Evolutionary conservation across 257 asterid species (phyloP).

Genomic region (Catharanthus roseus): DNA sequence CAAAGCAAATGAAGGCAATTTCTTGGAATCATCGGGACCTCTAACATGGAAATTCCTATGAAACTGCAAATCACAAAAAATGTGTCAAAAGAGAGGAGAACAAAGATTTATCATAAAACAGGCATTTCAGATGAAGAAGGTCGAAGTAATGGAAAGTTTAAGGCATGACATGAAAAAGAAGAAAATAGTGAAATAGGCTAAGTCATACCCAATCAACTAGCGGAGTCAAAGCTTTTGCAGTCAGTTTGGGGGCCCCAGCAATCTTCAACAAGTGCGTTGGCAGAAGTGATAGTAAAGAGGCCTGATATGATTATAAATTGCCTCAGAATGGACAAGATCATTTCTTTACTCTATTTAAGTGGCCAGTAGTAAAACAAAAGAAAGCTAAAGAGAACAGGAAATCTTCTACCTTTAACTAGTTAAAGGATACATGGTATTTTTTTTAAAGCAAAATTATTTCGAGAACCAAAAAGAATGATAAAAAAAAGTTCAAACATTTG

Average conservation of each 20-base stretch:
- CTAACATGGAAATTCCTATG: constrained; percentile 55
- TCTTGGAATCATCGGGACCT: constrained; percentile 48
- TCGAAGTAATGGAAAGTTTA: background rate
- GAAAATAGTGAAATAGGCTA: background rate
- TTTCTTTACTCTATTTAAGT: background rate
- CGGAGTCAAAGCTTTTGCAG: constrained; percentile 53
- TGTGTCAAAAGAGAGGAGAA: constrained; percentile 11
- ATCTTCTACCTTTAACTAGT: background rate
- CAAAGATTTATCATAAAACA: constrained; percentile 13
- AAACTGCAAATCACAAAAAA: constrained; percentile 46
- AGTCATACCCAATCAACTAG: constrained; percentile 76
- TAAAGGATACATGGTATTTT: background rate
- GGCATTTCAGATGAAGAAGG: background rate
- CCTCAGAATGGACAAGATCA: constrained; percentile 6
- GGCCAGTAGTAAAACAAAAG: background rate
- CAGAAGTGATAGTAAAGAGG: constrained; percentile 81
- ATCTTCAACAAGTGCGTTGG: constrained; percentile 67
- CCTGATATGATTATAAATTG: constrained; percentile 49
- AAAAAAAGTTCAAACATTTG: background rate
- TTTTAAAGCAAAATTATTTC: background rate
- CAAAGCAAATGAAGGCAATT: constrained; percentile 55
- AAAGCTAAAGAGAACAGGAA: background rate
- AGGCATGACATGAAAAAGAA: constrained; percentile 1
- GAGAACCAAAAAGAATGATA: background rate
- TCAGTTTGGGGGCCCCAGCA: constrained; percentile 54